These are phyloP conservation scores for Fusarium subtropicale DNA, from an alignment of 2,329 filamentous ascomycete genomes.

Conservation along the genomic window DNA sequence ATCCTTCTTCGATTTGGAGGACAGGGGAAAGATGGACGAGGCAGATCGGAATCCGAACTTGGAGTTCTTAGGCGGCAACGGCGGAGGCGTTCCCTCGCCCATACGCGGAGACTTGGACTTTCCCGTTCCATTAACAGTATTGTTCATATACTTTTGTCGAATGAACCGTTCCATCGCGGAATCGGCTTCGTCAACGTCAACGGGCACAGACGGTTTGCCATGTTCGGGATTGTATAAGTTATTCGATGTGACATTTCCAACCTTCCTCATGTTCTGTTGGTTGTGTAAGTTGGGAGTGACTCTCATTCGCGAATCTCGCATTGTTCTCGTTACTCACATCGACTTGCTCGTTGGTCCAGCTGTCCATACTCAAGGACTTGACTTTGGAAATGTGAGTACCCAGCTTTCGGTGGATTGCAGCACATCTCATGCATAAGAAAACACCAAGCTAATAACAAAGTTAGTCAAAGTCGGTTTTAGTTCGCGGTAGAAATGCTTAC, in stretches of 20 bases:
- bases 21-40: slow-evolving; percentile 76
- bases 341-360: slow-evolving; percentile 94
- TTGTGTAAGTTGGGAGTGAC: slow-evolving; percentile 32
- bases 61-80: slow-evolving; percentile 72
- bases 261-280: slow-evolving; percentile 87
- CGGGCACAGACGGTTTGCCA: slow-evolving; percentile 82
- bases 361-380: slow-evolving; percentile 99
- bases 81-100: slow-evolving; percentile 69
- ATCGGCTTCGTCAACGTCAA: slow-evolving; percentile 93
- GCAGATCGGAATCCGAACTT: slow-evolving; percentile 68
- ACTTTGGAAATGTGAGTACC: slow-evolving; percentile 99
- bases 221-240: slow-evolving; percentile 89
- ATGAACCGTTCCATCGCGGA: slow-evolving; percentile 96
- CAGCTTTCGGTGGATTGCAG: slow-evolving; percentile 92
- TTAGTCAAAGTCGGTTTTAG: slow-evolving; percentile 34
- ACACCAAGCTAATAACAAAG: slow-evolving; percentile 77
- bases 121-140: slow-evolving; percentile 52
- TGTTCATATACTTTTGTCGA: slow-evolving; percentile 88
- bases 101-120: slow-evolving; percentile 54
- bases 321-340: slow-evolving; percentile 71
- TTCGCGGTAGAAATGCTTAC: slow-evolving; percentile 64
- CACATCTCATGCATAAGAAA: slow-evolving; percentile 98
- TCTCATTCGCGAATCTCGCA: background rate
- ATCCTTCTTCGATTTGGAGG: slow-evolving; percentile 70
- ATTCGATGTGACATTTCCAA: slow-evolving; percentile 89